Base-by-base conservation (phyloP, 2,329 filamentous ascomycete genomes). In the Coccinonectria pachysandricola region DNA sequence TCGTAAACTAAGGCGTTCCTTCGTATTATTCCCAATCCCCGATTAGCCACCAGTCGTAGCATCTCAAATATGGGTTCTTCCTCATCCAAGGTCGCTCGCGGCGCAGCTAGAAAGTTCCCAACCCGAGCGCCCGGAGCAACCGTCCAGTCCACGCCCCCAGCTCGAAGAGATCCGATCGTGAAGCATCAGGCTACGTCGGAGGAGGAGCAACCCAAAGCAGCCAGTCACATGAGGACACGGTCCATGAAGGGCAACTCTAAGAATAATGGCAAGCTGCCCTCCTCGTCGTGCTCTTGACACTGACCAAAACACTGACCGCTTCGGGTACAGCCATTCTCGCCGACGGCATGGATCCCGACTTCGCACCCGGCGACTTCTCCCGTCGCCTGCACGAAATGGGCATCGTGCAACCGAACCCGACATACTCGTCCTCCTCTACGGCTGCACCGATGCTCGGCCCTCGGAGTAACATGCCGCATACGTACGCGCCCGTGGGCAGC, bases 331-430 rank as follows among this genome's bases (percentile, higher is more conserved):
- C 55, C 7, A 55, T 61, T 33, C 52, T 43, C 27, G 43, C 53
- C 19, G 59, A 65, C 31, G 50, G 50, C 18, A 39, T 42, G 34
- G 56, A 63, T 31, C 57, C 63, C n/a, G 57, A 65, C 39, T 42
- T 48, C 18, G 35, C 52, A 11, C 50, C 56, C 22, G 45, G 54
- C n/a, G 60, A 52, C 35, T 72, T 69, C 47, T 62, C 67, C 7
- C 51, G 52, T 24, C 66, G 69, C 10, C 58, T 74, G 5, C 58
- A 58, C 14, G 51, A 66, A 35, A 70, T 74, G 60, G 69, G 68
- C 42, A 53, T 71, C 15, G 68, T 59, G 7, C 58, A 66, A 23
- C 67, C 69, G 4, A 67, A 64, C 36, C 67, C 68, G 15, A 69
- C 64, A 4, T 63, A 58, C 23, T 71, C 67, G 5, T 54, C 62